Percentiles rank a stretch among this genome's conserved stretches.
Conservation (phyloP, 2,329 filamentous ascomycete species). For the Ampelomyces quisqualis region DNA sequence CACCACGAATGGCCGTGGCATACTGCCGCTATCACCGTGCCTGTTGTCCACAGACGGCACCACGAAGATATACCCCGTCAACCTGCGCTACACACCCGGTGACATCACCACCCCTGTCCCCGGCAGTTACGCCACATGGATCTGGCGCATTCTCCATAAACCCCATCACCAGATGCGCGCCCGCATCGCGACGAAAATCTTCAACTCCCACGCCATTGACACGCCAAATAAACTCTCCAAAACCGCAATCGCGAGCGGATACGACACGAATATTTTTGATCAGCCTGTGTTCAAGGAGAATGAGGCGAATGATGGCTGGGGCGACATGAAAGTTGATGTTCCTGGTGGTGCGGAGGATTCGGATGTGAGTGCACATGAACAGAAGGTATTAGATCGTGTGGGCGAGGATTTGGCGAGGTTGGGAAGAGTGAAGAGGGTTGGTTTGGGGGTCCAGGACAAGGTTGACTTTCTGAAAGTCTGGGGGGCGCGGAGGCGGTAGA, state of each 20-base stretch:
- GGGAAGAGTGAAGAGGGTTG: slow-evolving; percentile 84
- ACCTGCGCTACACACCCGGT: slow-evolving; percentile 80
- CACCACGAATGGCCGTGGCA: slow-evolving; percentile 89
- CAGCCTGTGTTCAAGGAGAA: slow-evolving; percentile 17
- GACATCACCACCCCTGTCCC: slow-evolving; percentile 92
- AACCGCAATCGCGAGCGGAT: slow-evolving; percentile 21
- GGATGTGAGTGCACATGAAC: slow-evolving; percentile 53
- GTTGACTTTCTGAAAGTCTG: slow-evolving; percentile 74
- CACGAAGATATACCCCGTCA: slow-evolving; percentile 85
- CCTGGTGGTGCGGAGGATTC: slow-evolving; percentile 4
- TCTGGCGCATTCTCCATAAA: slow-evolving; percentile 82
- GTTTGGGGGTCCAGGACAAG: slow-evolving; percentile 81
- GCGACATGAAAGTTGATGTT: slow-evolving; percentile 17
- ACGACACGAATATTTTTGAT: slow-evolving; percentile 40
- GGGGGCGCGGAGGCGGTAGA: slow-evolving; percentile 47
- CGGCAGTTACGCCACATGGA: slow-evolving; percentile 67
- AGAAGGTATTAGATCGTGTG: slow-evolving; percentile 71
- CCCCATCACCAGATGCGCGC: slow-evolving; percentile 90
- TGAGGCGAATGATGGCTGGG: slow-evolving; percentile 13
- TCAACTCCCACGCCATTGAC: slow-evolving; percentile 37
- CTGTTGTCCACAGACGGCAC: slow-evolving; percentile 66
- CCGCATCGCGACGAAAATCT: slow-evolving; percentile 76
- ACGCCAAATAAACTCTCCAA: slow-evolving; percentile 12
- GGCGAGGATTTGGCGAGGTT: slow-evolving; percentile 84
- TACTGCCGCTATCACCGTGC: slow-evolving; percentile 78